Conservation (phyloP, 2,329 filamentous ascomycete genomes). For the Fusarium virguliforme region DNA sequence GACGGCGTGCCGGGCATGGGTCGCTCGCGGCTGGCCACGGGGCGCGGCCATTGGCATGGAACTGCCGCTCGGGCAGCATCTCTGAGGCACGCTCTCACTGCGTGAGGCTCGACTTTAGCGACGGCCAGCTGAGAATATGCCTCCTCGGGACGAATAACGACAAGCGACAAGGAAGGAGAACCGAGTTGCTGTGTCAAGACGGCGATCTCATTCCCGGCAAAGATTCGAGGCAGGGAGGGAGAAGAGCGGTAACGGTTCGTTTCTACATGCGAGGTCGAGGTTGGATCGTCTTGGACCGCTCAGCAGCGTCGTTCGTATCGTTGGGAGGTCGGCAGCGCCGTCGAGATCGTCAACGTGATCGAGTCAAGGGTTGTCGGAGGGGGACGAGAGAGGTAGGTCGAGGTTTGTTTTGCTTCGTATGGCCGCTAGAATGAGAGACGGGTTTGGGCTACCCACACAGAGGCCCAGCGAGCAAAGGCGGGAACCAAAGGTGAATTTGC, state of each 20-base stretch:
- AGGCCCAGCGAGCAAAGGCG: slow-evolving; percentile 26
- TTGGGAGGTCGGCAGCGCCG: slow-evolving; percentile 21
- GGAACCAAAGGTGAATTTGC: slow-evolving; percentile 24
- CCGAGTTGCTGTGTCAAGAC: slow-evolving; percentile 38
- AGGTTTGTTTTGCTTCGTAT: slow-evolving; percentile 44
- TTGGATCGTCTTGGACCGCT: slow-evolving; percentile 20
- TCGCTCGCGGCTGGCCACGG: slow-evolving; percentile 63
- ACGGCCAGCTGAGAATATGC: slow-evolving; percentile 25
- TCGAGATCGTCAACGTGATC: slow-evolving; percentile 41
- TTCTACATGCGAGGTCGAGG: slow-evolving; percentile 47
- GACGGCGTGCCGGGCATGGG: slow-evolving; percentile 72
- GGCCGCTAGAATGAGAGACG: slow-evolving; percentile 42
- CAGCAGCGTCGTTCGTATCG: slow-evolving; percentile 12
- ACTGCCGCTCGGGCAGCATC: slow-evolving; percentile 56
- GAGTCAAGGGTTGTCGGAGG: slow-evolving; percentile 21
- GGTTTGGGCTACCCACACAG: slow-evolving; percentile 28
- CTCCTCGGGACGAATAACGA: slow-evolving; percentile 36
- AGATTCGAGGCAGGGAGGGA: slow-evolving; percentile 40
- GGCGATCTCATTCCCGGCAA: slow-evolving; percentile 51
- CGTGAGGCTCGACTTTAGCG: slow-evolving; percentile 24
- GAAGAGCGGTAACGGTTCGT: slow-evolving; percentile 38
- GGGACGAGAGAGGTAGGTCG: slow-evolving; percentile 16
- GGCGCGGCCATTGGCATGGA: slow-evolving; percentile 61
- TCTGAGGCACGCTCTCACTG: slow-evolving; percentile 42
- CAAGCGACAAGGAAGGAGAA: slow-evolving; percentile 29